Base-by-base conservation (phyloP, 768 basidiomycete species). In the Podaxis rugospora region DNA sequence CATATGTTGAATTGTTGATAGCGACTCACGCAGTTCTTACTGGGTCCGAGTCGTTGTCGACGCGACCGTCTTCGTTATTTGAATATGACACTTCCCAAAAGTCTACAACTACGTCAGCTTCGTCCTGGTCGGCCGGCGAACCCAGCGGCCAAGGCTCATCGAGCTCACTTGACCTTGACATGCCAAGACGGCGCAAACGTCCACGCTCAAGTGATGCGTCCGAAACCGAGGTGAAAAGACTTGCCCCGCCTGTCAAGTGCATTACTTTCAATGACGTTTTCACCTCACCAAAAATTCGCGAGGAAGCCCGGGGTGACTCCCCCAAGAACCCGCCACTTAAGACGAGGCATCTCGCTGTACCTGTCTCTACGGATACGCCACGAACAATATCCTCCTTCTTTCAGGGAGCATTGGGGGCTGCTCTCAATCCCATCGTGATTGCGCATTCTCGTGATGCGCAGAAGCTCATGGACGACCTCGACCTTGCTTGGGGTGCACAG, bases 401-500 rank as follows among this genome's bases (percentile, higher is more conserved):
- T 53, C 46, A 25, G 36, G 59, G 40, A 10, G 44, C 62, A 2
- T 64, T 76, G 21, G 71, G 71, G 3, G 65, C 59, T 0, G 69
- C 71, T 14, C 66, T 80, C 4, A 64, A 67, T 1, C 28, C 56
- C 0, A 50, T 23, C 35, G 55, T 77, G 3, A 76, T 83, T 35
- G 73, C 75, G 0, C 77, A 83, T 47, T 67, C 73, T 56, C 16
- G 28, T 2, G 61, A 69, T 4, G 65, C 73, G 3, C 80, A 82
- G 51, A 49, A 37, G 7, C 5, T 75, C 0, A 62, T 82, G 50
- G 80, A 83, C 44, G 37, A 55, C 0, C 61, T 70, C 7, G 37
- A 69, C n/a, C 74, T 83, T 32, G 65, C 74, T 14, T 81, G 80
- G 76, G 81, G 81, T 0, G 75, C 75, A 0, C 81, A 81, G 44